A percentile compares a stretch with the other conserved stretches of the same genome.
Evolutionary conservation across 495 filamentous ascomycete genomes (phyloP).

Genomic region (Neurospora sublineolata): DNA sequence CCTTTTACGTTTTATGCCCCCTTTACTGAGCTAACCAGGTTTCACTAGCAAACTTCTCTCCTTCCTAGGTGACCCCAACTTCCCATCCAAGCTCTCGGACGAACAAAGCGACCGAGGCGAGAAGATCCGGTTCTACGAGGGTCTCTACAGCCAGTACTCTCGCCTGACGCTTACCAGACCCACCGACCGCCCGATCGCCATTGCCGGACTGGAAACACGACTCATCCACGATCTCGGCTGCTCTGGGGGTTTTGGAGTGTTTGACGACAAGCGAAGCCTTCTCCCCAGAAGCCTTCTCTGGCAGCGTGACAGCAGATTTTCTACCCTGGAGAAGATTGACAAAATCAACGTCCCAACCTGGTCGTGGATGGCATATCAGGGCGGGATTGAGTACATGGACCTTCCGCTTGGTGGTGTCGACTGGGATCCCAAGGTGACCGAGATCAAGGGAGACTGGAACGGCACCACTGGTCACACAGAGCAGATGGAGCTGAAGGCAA

Average conservation of each 20-base stretch:
- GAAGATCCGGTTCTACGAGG: constrained; percentile 19
- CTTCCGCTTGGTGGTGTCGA: constrained; percentile 5
- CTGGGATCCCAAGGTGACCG: constrained; percentile 11
- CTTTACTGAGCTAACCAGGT: no score
- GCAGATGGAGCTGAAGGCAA: no score
- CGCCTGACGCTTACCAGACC: constrained; percentile 6
- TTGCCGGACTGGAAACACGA: not conserved
- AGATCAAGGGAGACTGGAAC: not conserved
- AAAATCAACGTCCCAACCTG: not conserved
- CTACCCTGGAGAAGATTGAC: not conserved
- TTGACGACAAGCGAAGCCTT: constrained; percentile 4
- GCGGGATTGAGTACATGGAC: not conserved
- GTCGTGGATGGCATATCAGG: constrained; percentile 3
- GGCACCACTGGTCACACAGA: not conserved
- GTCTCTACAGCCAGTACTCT: constrained; percentile 22
- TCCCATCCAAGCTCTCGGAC: constrained; percentile 17
- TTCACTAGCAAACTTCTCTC: constrained; percentile 13
- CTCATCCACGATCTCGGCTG: not conserved
- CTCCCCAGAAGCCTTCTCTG: not conserved
- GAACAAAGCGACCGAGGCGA: constrained; percentile 1
- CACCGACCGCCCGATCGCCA: not conserved
- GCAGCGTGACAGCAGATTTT: not conserved
- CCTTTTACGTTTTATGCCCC: not conserved
- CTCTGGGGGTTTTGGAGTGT: not conserved
- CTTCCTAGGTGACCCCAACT: constrained; percentile 27